Base-by-base conservation (phyloP, 129 eudicot genomes). In the Centrapalus pauciflorus region DNA sequence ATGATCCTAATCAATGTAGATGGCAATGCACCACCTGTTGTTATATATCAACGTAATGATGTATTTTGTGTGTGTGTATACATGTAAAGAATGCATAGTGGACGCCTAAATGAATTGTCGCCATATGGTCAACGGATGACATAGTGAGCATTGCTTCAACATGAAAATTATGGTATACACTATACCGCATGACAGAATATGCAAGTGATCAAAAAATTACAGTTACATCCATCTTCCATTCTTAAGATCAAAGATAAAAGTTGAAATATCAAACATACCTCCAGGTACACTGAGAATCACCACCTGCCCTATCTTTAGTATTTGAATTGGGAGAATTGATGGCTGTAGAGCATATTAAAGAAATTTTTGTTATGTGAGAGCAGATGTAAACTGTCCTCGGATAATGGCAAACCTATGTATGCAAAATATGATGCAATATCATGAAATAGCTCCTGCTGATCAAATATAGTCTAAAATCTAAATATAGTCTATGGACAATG, bases 241-340 rank as follows among this genome's bases (percentile, higher is more conserved):
- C 33, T 5, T 51, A 50, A 20, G 52, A 33, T 52, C 16, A 34
- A 55, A 50, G 34, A 28, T 30, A 34, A 51, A 51, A 0, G 33
- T 67, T 38, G 26, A n/a, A 65, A 25, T n/a, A 66, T 8, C 48
- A 38, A 71, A 54, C 35, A 45, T 81, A 93, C 98, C 98, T 93
- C 96, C 96, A 72, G 99, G 99, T 76, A 86, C 99, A 66, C 92
- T 83, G 71, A 93, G 95, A 66, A 93, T 89, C 74, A 93, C 90
- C 80, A 89, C 55, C 74, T 89, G 99, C 57, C 99, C 99, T 45
- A 93, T 80, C 84, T 90, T 82, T 73, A 93, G 81, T 27, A 93
- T 82, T 78, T 93, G 99, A 71, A 93, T 52, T 7, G 99, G 99
- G 73, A 93, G 96, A 74, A 89, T 82, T 43, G 96, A 84, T 75